Evolutionary conservation across 1,139 yeast species (phyloP).

Genomic region (Hyphopichia burtonii): DNA sequence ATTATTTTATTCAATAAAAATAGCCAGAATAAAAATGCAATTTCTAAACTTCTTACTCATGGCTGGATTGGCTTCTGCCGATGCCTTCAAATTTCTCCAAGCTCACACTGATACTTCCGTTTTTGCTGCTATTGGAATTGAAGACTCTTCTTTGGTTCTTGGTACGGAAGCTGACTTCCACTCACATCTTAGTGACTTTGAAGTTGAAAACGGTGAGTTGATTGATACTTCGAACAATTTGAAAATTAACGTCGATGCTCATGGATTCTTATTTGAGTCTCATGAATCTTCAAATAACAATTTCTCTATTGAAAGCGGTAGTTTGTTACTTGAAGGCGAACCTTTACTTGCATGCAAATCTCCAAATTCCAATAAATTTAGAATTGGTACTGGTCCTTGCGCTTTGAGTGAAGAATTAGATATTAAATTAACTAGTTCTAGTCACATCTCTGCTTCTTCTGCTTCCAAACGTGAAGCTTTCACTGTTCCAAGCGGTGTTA

Average conservation of each 20-base stretch:
- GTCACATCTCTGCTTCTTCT: background rate
- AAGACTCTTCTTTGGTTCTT: conserved; percentile 21
- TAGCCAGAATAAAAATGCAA: too few relatives aligned
- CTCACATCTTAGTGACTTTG: conserved; percentile 12
- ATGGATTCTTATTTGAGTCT: background rate
- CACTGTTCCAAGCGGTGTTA: background rate
- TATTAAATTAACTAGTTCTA: background rate
- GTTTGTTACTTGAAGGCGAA: conserved; percentile 14
- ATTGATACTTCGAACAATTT: conserved; percentile 14
- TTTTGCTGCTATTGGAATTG: conserved; percentile 9
- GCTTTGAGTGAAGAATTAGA: background rate
- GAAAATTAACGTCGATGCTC: background rate
- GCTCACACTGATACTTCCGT: background rate
- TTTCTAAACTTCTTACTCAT: background rate
- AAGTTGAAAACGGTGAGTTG: conserved; percentile 10
- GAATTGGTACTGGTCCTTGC: background rate
- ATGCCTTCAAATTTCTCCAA: conserved; percentile 17
- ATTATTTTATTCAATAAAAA: too few relatives aligned
- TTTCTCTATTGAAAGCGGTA: conserved; percentile 14
- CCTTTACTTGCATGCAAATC: conserved; percentile 15
- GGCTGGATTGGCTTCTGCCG: conserved; percentile 23
- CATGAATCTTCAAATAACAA: background rate
- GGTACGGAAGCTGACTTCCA: conserved; percentile 12
- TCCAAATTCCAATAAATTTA: conserved; percentile 10
- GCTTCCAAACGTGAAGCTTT: background rate